Evolutionary conservation across 2,329 filamentous ascomycete genomes (phyloP).

Genomic region (Ceratocystiopsis sp.): DNA sequence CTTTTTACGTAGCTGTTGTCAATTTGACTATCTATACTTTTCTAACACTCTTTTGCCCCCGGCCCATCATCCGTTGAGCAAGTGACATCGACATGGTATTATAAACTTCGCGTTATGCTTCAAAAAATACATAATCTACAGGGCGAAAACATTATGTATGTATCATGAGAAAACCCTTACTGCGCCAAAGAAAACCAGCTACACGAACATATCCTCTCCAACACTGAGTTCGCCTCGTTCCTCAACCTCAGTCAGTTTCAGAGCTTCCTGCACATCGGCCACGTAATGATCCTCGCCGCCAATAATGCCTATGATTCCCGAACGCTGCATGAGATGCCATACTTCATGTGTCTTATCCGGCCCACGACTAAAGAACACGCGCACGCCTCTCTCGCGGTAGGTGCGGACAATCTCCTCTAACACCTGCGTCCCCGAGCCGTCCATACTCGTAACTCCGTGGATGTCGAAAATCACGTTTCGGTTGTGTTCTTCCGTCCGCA

Average conservation of each 20-base stretch:
- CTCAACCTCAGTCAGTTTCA: conserved; percentile 64
- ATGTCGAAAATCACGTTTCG: conserved; percentile 93
- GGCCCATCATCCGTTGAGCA: too few relatives aligned
- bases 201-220: background rate
- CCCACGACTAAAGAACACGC: conserved; percentile 54
- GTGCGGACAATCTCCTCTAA: conserved; percentile 71
- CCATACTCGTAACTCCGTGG: conserved; percentile 87
- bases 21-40: too few relatives aligned
- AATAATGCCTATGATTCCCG: conserved; percentile 70
- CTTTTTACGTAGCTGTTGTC: too few relatives aligned
- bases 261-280: conserved; percentile 64
- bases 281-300: conserved; percentile 70
- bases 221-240: conserved; percentile 17
- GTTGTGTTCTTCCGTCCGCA: conserved; percentile 65
- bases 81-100: too few relatives aligned
- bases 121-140: too few relatives aligned
- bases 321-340: conserved; percentile 55
- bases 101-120: too few relatives aligned
- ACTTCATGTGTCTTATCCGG: conserved; percentile 36
- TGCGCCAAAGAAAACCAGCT: background rate
- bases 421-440: conserved; percentile 86
- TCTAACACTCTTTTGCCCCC: too few relatives aligned
- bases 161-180: too few relatives aligned
- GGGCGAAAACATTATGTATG: too few relatives aligned
- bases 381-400: conserved; percentile 61